These are phyloP conservation scores for Crucibulum laeve DNA, from an alignment of 768 basidiomycete genomes.

Conservation along the genomic window DNA sequence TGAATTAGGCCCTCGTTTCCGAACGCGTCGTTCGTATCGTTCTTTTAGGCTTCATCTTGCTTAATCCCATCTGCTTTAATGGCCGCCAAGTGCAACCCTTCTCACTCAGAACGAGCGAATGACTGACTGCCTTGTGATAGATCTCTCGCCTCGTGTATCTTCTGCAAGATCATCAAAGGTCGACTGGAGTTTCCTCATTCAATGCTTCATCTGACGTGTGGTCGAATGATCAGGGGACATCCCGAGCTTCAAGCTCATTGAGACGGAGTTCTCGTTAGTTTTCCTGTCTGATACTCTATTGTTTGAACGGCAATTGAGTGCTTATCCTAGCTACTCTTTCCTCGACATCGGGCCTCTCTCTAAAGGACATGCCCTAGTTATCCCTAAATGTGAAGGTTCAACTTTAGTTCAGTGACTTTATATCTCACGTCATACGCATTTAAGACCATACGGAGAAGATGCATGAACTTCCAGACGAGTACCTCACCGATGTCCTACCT, in stretches of 20 bases:
- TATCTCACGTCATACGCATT: not conserved
- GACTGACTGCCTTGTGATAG: conserved; percentile 24
- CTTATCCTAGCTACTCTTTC: conserved; percentile 65
- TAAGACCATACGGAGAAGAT: conserved; percentile 83
- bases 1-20: no score
- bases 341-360: conserved; percentile 89
- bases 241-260: conserved; percentile 80
- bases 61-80: no score
- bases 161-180: conserved; percentile 96
- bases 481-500: conserved; percentile 70
- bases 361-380: conserved; percentile 87
- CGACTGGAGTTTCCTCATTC: conserved; percentile 2
- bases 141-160: conserved; percentile 67
- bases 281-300: not conserved
- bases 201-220: conserved; percentile 1
- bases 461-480: conserved; percentile 85
- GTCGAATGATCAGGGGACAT: conserved; percentile 62
- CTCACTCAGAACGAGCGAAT: not conserved
- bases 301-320: not conserved
- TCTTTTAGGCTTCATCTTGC: no score
- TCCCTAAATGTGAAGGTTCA: conserved; percentile 76
- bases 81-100: conserved; percentile 30
- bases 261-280: conserved; percentile 68
- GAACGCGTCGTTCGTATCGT: no score
- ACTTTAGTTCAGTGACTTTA: not conserved